These are phyloP conservation scores for Cadophora gregata DNA, from an alignment of 2,329 filamentous ascomycete genomes.

Conservation along the genomic window DNA sequence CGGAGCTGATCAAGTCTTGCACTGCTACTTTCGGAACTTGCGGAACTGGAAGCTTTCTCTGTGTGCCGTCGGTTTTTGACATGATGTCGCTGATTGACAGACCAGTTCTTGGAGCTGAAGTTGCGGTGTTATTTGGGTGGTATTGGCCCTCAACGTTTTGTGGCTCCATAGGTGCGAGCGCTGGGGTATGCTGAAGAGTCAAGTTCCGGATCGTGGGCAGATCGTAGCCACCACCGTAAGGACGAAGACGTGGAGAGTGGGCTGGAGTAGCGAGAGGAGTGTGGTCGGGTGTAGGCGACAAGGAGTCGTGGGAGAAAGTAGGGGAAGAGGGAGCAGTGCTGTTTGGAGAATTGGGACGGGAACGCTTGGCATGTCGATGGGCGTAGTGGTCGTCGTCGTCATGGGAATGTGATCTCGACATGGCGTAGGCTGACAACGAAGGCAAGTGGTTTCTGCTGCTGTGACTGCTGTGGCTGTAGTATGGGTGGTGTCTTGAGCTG, in stretches of 20 bases:
- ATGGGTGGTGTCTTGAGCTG: slow-evolving; percentile 58
- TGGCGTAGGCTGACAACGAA: slow-evolving; percentile 82
- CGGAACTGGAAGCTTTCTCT: slow-evolving; percentile 89
- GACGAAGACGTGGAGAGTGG: slow-evolving; percentile 88
- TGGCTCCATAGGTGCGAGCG: slow-evolving; percentile 72
- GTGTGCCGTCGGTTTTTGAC: slow-evolving; percentile 82
- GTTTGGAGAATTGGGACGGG: slow-evolving; percentile 90
- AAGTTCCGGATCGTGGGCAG: slow-evolving; percentile 84
- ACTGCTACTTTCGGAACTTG: slow-evolving; percentile 90
- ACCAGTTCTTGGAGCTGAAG: slow-evolving; percentile 59
- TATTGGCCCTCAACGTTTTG: slow-evolving; percentile 44
- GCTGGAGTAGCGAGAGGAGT: slow-evolving; percentile 98
- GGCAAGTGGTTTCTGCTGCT: slow-evolving; percentile 54
- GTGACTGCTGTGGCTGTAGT: slow-evolving; percentile 53
- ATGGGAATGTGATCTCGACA: slow-evolving; percentile 87
- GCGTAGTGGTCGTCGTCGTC: slow-evolving; percentile 80
- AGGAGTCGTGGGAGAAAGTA: slow-evolving; percentile 93
- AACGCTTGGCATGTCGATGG: slow-evolving; percentile 81
- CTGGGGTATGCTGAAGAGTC: slow-evolving; percentile 67
- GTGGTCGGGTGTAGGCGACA: slow-evolving; percentile 94
- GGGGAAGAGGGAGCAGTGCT: slow-evolving; percentile 95
- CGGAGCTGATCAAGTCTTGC: slow-evolving; percentile 78
- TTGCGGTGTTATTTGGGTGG: slow-evolving; percentile 48
- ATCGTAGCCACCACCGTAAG: slow-evolving; percentile 73
- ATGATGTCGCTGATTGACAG: slow-evolving; percentile 93